Percentiles rank a stretch among this genome's conserved stretches.
Evolutionary conservation across 352 stramenopile genomes (phyloP).

Genomic region (Globisporangium okanoganense): DNA sequence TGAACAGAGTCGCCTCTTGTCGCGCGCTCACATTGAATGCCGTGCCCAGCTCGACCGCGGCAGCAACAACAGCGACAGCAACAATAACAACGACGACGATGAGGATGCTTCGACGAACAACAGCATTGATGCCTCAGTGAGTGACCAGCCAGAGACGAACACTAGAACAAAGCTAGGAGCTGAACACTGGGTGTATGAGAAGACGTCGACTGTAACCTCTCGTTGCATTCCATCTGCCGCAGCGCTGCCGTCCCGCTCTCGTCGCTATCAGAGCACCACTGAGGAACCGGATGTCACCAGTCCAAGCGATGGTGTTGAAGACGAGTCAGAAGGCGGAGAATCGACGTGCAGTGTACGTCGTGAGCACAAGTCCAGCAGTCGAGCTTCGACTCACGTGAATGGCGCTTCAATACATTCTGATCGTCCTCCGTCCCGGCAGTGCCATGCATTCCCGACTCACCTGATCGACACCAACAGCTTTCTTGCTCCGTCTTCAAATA

Average conservation of each 20-base stretch:
- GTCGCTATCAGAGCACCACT: constrained; percentile 22
- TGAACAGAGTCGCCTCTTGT: constrained; percentile 11
- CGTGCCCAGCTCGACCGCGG: constrained; percentile 1
- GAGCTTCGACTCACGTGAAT: not conserved
- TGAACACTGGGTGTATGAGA: constrained; percentile 9
- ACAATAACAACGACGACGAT: constrained; percentile 16
- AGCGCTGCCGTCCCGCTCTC: constrained; percentile 21
- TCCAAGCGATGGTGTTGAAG: constrained; percentile 1
- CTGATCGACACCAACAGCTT: constrained; percentile 51
- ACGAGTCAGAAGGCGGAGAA: not conserved
- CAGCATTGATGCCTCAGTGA: not conserved
- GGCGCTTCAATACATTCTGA: constrained; percentile 13
- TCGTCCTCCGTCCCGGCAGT: constrained; percentile 66
- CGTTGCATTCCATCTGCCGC: not conserved
- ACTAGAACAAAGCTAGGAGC: not conserved
- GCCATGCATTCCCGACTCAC: constrained; percentile 75
- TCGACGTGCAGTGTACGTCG: not conserved
- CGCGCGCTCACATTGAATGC: constrained; percentile 10
- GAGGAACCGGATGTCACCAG: constrained; percentile 22
- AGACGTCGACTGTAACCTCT: not conserved
- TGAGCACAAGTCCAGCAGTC: not conserved
- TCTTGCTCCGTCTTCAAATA: constrained; percentile 9
- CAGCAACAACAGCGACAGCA: constrained; percentile 5
- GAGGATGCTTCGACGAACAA: not conserved
- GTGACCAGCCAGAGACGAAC: not conserved